Evolutionary conservation across 1,284 basidiomycete genomes (phyloP).

Genomic region (Malassezia japonica): DNA sequence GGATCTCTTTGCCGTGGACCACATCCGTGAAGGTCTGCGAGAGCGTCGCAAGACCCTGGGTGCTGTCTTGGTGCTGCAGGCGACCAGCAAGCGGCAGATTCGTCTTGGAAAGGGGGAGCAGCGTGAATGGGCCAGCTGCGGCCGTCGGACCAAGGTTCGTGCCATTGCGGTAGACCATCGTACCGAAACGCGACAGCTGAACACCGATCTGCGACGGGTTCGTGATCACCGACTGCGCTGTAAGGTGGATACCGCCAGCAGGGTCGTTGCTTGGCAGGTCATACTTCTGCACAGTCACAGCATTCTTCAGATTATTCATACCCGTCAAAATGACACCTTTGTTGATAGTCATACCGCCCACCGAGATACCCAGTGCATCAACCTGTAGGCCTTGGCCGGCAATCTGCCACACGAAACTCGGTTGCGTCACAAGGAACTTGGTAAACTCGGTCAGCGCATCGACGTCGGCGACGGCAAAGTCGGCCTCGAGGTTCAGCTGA

Average conservation of each 20-base stretch:
- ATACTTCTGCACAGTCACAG: slow-evolving; percentile 61
- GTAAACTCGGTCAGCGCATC: slow-evolving; percentile 61
- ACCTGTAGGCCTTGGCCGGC: slow-evolving; percentile 60
- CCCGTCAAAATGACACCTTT: slow-evolving; percentile 64
- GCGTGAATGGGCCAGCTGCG: slow-evolving; percentile 53
- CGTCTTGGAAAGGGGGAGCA: slow-evolving; percentile 57
- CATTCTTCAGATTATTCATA: slow-evolving; percentile 61
- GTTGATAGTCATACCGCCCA: slow-evolving; percentile 55
- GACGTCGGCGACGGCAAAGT: slow-evolving; percentile 59
- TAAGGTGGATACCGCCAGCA: slow-evolving; percentile 64
- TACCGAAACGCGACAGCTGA: slow-evolving; percentile 58
- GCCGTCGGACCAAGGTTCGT: slow-evolving; percentile 59
- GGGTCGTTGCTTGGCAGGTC: slow-evolving; percentile 65
- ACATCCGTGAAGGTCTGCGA: slow-evolving; percentile 66
- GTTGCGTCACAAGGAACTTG: slow-evolving; percentile 58
- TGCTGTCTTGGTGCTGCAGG: slow-evolving; percentile 57
- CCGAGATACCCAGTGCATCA: slow-evolving; percentile 50
- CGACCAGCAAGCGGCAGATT: slow-evolving; percentile 58
- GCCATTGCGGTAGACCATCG: slow-evolving; percentile 56
- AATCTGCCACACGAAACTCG: slow-evolving; percentile 66
- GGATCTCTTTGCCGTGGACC: slow-evolving; percentile 60
- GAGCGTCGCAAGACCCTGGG: slow-evolving; percentile 55
- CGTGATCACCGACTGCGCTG: slow-evolving; percentile 57
- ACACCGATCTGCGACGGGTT: slow-evolving; percentile 73
- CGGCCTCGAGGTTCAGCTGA: slow-evolving; percentile 55